Percentiles rank a stretch among this genome's conserved stretches.
These are phyloP conservation scores for Synchytrium microbalum DNA, from an alignment of 371 early-diverging fungal species.

Conservation along the genomic window DNA sequence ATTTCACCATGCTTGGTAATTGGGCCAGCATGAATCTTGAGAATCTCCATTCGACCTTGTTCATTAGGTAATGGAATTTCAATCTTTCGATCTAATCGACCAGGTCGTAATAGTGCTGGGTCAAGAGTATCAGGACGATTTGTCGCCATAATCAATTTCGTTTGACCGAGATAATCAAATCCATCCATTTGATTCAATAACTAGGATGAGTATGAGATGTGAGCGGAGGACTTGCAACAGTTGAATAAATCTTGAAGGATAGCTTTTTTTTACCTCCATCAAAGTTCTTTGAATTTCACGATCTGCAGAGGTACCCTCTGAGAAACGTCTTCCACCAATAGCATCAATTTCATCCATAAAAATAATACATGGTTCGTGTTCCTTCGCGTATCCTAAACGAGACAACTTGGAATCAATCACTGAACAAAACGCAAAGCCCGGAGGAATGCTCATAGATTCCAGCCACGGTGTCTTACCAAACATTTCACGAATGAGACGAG, in stretches of 20 bases:
- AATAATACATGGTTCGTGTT: conserved; percentile 99
- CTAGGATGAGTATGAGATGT: conserved; percentile 18
- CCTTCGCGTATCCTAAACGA: conserved; percentile 84
- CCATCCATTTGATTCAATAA: conserved; percentile 99
- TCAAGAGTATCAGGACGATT: conserved; percentile 99
- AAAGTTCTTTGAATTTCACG: conserved; percentile 99
- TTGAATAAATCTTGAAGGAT: too few species aligned
- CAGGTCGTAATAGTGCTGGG: conserved; percentile 93
- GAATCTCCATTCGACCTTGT: conserved; percentile 89
- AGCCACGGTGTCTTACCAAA: conserved; percentile 78
- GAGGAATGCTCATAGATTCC: neutral
- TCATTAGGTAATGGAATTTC: conserved; percentile 96
- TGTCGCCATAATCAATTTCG: conserved; percentile 99
- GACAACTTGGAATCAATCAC: neutral
- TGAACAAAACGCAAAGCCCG: neutral
- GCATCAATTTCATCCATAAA: conserved; percentile 99
- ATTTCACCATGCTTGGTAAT: conserved; percentile 96
- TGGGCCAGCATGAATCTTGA: conserved; percentile 92
- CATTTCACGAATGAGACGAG: conserved; percentile 97
- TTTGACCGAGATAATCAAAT: conserved; percentile 96
- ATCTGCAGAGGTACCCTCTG: conserved; percentile 98
- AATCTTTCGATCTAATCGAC: conserved; percentile 98
- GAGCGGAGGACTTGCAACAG: conserved; percentile 13
- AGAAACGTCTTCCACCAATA: conserved; percentile 98
- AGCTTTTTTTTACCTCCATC: conserved; percentile 93